These are phyloP conservation scores for Monilinia vaccinii-corymbosi DNA, from an alignment of 2,329 filamentous ascomycete species.

Conservation along the genomic window DNA sequence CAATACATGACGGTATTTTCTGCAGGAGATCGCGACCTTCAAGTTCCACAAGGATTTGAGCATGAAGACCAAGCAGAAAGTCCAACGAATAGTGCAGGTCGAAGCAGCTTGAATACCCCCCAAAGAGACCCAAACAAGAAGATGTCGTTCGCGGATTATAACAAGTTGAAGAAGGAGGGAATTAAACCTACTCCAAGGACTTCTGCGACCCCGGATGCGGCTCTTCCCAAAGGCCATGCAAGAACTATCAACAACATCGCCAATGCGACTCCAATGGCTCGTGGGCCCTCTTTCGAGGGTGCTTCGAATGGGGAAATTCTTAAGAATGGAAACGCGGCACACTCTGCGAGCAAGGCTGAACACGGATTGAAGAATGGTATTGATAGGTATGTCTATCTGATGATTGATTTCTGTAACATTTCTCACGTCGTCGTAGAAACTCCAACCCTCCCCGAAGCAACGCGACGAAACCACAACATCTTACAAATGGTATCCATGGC, in stretches of 20 bases:
- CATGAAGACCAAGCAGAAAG: slow-evolving; percentile 21
- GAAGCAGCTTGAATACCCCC: slow-evolving; percentile 26
- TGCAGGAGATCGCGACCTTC: slow-evolving; percentile 22
- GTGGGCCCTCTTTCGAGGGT: slow-evolving; percentile 20
- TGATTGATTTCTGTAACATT: not conserved
- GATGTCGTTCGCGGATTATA: slow-evolving; percentile 28
- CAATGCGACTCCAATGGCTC: slow-evolving; percentile 19
- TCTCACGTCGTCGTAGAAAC: slow-evolving; percentile 1
- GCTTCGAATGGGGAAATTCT: slow-evolving; percentile 11
- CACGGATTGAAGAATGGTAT: slow-evolving; percentile 5
- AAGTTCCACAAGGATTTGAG: slow-evolving; percentile 23
- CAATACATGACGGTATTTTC: slow-evolving; percentile 29
- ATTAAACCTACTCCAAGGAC: slow-evolving; percentile 20
- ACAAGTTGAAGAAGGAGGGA: slow-evolving; percentile 25
- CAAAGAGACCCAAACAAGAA: slow-evolving; percentile 25
- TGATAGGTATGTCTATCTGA: slow-evolving; percentile 3
- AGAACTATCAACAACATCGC: slow-evolving; percentile 18
- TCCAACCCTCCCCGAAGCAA: slow-evolving; percentile 18
- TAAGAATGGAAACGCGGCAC: slow-evolving; percentile 16
- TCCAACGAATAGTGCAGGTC: slow-evolving; percentile 19
- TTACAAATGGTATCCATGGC: slow-evolving; percentile 20
- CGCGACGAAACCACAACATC: slow-evolving; percentile 46
- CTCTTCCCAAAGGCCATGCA: slow-evolving; percentile 13
- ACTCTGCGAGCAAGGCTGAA: slow-evolving; percentile 5
- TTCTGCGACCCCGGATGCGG: slow-evolving; percentile 8